Evolutionary conservation across 2,329 filamentous ascomycete species (phyloP), one percentile per base, ranked within the genome.

Genomic region (Aureobasidium sp.): DNA sequence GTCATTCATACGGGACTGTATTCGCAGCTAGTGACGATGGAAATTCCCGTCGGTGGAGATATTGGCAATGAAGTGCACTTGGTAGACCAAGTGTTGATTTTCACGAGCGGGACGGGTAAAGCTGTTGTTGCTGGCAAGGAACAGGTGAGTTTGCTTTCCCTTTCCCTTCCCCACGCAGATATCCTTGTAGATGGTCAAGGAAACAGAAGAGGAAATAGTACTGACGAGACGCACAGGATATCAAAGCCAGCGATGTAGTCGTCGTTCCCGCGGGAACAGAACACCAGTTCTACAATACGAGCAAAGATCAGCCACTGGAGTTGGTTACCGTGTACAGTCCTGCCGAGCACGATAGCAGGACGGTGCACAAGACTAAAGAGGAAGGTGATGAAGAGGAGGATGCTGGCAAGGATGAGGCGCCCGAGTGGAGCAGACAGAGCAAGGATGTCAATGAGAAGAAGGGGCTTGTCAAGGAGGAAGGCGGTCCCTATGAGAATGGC

Each of bases 11-110:
- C 85, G 1, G 84, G 84, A 0, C 72, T 87, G 7, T 87, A 86
- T 70, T 80, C 78, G 12, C 85, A 87, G 70, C 71, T 87, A 9
- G 84, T 87, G 0, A 77, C 84, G 0, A 87, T 87, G 84, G 84
- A 84, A 47, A 78, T 87, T 0, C 85, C 84, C 0, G 81, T 85
- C 0, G 80, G 79, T 15, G 84, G 84, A 2, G 84, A 87, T 34
- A 87, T 87, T 66, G 84, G 85, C n/a, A 84, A 87, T 58, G 84
- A 87, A 73, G 84, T 85, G 64, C 84, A 87, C 69, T 82, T 81
- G 0, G 84, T 87, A 41, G 85, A 87, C 65, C 85, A 87, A 66
- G 82, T 84, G 61, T 75, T 88, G 14, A 84, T 85, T 14, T 87
- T 87, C 72, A 87, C 84, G 0, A 82, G 79, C 6, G 85, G 84